Percentiles rank a stretch among this genome's conserved stretches.
Evolutionary conservation across 1,284 basidiomycete species (phyloP).

Genomic region (Trametes polyzona): DNA sequence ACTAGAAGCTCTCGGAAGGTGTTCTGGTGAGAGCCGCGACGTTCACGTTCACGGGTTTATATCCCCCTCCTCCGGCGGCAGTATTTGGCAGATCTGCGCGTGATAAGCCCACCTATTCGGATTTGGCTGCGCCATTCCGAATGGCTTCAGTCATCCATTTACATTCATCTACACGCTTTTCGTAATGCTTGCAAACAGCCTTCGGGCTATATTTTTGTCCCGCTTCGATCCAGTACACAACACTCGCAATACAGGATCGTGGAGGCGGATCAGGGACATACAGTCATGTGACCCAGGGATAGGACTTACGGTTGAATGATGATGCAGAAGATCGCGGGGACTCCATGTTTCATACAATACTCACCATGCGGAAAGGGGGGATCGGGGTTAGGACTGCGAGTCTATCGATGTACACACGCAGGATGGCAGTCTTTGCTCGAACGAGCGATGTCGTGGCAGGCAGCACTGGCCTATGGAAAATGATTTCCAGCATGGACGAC

Average conservation of each 20-base stretch:
- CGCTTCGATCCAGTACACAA: no score
- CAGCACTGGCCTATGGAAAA: conserved; percentile 9
- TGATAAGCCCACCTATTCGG: not conserved
- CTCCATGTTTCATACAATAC: no score
- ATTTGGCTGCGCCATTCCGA: no score
- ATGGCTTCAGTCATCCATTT: not conserved
- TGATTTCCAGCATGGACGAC: conserved; percentile 26
- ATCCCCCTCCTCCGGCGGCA: not conserved
- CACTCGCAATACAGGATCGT: no score
- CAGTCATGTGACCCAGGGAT: not conserved
- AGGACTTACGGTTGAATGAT: no score
- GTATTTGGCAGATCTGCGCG: not conserved
- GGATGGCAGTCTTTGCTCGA: no score
- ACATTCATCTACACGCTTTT: not conserved
- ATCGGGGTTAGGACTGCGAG: no score
- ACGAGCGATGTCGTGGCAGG: conserved; percentile 4
- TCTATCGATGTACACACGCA: no score
- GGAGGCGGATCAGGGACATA: not conserved
- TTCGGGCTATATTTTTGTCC: no score
- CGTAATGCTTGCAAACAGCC: not conserved
- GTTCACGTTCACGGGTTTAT: not conserved
- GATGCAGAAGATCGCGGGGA: no score
- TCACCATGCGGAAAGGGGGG: no score
- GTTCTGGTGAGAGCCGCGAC: not conserved
- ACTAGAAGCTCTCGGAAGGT: not conserved